Evolutionary conservation across 768 basidiomycete species (phyloP), one percentile per base, ranked within the genome.

Genomic region (Lentinula detonsa): DNA sequence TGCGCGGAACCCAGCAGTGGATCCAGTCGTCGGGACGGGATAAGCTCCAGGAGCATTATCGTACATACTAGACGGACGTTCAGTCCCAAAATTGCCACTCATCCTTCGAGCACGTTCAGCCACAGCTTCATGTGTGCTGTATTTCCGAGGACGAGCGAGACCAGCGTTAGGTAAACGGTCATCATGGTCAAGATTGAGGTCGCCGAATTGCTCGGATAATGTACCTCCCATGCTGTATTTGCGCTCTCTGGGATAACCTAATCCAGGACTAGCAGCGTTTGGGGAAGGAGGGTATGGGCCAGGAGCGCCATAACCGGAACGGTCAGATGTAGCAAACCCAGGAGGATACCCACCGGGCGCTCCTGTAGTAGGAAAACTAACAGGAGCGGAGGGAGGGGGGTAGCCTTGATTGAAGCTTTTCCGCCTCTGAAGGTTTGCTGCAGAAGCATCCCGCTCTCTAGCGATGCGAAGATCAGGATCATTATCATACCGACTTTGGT

Each of bases 381-480:
- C 69, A 45, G 71, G 63, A 5, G 35, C 18, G 21, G 46, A n/a
- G 16, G 53, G 35, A 6, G 70, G 64, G 39, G 70, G 64, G 39
- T 72, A 67, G 8, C 78, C 76, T 45, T 79, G 75, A 61, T 74
- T 78, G 69, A 84, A 80, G 65, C 84, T 86, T 66, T 78, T 81
- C 54, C 84, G 78, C 52, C 84, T 79, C 66, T 85, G 82, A 42
- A 76, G 72, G 49, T 64, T 67, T 51, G 65, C 23, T 21, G 37
- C 52, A 37, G 39, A 37, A 42, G 76, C 74, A 67, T 87, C 86
- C 45, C 78, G 76, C 63, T 85, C 87, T 49, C 85, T 83, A 28
- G 81, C 84, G 33, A 76, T 73, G 53, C 80, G 80, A 33, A 84
- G 73, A n/a, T 85, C 83, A 42, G 76, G 74, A 31, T 87, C 85